Conservation (phyloP, 768 basidiomycete species). For the Tulasnella sp. region DNA sequence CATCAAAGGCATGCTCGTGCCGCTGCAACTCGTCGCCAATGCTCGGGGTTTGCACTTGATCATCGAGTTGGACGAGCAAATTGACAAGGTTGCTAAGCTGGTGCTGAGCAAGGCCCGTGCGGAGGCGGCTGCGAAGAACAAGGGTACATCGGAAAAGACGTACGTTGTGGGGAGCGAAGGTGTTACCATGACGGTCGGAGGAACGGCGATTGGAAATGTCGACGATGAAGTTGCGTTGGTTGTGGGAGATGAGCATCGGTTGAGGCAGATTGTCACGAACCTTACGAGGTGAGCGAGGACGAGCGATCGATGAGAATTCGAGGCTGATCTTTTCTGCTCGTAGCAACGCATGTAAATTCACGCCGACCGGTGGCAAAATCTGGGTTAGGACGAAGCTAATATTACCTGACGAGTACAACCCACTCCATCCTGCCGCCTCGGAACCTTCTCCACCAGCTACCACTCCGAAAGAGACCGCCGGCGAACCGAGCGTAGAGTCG, state of each 20-base stretch:
- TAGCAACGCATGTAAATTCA: constrained; percentile 34
- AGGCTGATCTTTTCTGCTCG: not conserved
- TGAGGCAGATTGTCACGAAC: constrained; percentile 33
- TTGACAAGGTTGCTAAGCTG: constrained; percentile 35
- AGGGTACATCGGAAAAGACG: constrained; percentile 21
- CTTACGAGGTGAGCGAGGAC: constrained; percentile 21
- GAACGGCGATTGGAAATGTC: not conserved
- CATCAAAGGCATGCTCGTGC: constrained; percentile 43
- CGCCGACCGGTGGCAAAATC: constrained; percentile 34
- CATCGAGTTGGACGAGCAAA: constrained; percentile 35
- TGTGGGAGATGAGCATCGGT: constrained; percentile 39
- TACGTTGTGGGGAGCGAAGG: not conserved
- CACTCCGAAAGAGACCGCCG: not conserved
- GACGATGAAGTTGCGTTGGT: constrained; percentile 32
- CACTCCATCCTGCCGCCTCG: not conserved
- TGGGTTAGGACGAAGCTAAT: constrained; percentile 34
- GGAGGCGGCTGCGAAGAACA: constrained; percentile 20
- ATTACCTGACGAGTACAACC: constrained; percentile 31
- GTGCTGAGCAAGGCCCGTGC: constrained; percentile 24
- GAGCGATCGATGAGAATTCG: not conserved
- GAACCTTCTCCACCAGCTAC: not conserved
- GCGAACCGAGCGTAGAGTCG: not conserved
- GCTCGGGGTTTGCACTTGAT: constrained; percentile 35
- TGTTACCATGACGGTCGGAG: not conserved
- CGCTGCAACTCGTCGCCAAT: constrained; percentile 37